Conservation (phyloP, 495 filamentous ascomycete genomes). For the Sphaerosporella brunnea region DNA sequence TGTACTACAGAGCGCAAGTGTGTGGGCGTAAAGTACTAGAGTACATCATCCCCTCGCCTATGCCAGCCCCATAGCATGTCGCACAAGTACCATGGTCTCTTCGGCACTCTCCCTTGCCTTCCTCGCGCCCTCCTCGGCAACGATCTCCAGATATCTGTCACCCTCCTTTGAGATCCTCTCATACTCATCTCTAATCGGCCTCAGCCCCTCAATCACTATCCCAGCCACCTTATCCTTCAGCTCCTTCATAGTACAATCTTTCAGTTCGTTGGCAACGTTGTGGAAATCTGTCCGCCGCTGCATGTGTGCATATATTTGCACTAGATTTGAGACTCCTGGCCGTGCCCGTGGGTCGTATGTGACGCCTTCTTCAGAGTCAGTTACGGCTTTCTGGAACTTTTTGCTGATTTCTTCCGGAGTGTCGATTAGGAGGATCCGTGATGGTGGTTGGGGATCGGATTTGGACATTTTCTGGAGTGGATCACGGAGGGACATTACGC, state of each 20-base stretch:
- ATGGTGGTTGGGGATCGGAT: slow-evolving; percentile 44
- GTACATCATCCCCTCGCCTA: too few species aligned
- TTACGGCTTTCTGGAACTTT: slow-evolving; percentile 59
- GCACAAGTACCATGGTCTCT: slow-evolving; percentile 47
- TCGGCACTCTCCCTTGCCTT: slow-evolving; percentile 47
- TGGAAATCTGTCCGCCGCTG: slow-evolving; percentile 33
- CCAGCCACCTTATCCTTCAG: slow-evolving; percentile 49
- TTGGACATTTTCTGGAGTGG: slow-evolving; percentile 85
- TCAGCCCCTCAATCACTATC: slow-evolving; percentile 38
- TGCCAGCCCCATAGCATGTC: slow-evolving; percentile 42
- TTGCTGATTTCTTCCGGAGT: slow-evolving; percentile 36
- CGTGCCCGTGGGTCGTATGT: slow-evolving; percentile 51
- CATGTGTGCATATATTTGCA: slow-evolving; percentile 56
- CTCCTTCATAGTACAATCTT: slow-evolving; percentile 28
- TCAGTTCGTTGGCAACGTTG: slow-evolving; percentile 39
- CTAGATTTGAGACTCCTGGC: slow-evolving; percentile 73
- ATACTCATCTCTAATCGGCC: slow-evolving; percentile 45
- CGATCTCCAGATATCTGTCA: slow-evolving; percentile 37
- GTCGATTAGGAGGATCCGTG: slow-evolving; percentile 70
- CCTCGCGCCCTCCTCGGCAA: slow-evolving; percentile 41
- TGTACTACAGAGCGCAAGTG: too few species aligned
- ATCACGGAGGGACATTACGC: slow-evolving; percentile 73
- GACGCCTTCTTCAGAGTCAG: slow-evolving; percentile 46
- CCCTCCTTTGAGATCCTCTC: slow-evolving; percentile 30
- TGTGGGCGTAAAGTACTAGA: too few species aligned